Evolutionary conservation across 768 basidiomycete genomes (phyloP), one percentile per base, ranked within the genome.

Genomic region (Boletus reticuloceps): DNA sequence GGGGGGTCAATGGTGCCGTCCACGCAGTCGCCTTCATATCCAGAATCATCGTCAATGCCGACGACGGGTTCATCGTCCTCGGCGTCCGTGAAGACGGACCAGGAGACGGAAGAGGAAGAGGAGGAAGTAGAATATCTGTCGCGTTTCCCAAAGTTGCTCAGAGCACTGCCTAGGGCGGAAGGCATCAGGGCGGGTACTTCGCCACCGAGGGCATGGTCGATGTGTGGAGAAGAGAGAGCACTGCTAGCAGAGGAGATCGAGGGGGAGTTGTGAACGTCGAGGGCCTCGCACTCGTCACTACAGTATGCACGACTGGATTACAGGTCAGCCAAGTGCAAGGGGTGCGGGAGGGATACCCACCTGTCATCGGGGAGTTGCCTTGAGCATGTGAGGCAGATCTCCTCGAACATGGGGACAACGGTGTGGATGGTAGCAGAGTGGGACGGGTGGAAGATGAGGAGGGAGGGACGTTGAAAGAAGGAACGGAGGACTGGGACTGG

Each of bases 321-420:
- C 49, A 51, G 34, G 55, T 62, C 59, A 54, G 66, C 54, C 40
- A 52, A 51, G 49, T 60, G 41, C 48, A 57, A 51, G 39, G 34
- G 13, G 55, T 32, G 29, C 50, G 48, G 58, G 60, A 60, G 50
- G 59, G 46, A 54, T 51, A 72, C 79, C 59, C 76, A 88, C 86
- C 80, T 81, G 69, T 85, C 82, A 70, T 80, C 82, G 58, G 70
- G 68, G 62, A 88, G 77, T 51, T 81, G 81, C 70, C 80, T 84
- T 50, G 87, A 85, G 67, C 89, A 91, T 50, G 79, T 74, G 54
- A 91, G 78, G 68, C 89, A 91, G 64, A 85, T 78, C 77, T 89
- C 88, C 79, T 88, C 84, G 71, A 88, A 89, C 88, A 90, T 91
- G 63, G 47, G 44, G 7, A 55, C 31, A 51, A 38, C 45, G 61